These are phyloP conservation scores for Cornus kousa DNA, from an alignment of 148 eudicot genomes.

Conservation along the genomic window DNA sequence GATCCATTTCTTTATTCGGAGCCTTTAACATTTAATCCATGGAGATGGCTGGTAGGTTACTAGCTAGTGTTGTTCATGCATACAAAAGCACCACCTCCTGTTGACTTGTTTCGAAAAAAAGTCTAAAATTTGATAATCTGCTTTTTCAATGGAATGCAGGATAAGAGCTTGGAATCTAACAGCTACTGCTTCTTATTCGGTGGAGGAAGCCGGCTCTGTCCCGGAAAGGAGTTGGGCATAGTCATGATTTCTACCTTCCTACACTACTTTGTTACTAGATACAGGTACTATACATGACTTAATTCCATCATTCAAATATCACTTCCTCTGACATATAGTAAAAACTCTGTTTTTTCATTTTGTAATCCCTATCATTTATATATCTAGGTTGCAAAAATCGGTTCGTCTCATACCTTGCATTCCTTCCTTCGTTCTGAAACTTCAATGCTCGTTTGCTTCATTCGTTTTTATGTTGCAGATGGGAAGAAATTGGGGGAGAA, in stretches of 20 bases:
- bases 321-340: background rate
- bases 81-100: background rate
- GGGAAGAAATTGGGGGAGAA: conserved; percentile 45
- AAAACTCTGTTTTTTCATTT: too few species aligned
- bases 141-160: conserved; percentile 32
- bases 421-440: too few species aligned
- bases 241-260: conserved; percentile 64
- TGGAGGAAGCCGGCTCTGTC: conserved; percentile 72
- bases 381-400: too few species aligned
- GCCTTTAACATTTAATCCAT: conserved; percentile 73
- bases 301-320: background rate
- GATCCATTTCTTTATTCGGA: conserved; percentile 73
- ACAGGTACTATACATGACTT: conserved; percentile 38
- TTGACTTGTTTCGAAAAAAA: background rate
- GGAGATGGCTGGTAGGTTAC: conserved; percentile 87
- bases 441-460: too few species aligned
- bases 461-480: conserved; percentile 18
- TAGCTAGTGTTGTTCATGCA: background rate
- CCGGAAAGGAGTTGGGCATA: conserved; percentile 76
- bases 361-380: too few species aligned
- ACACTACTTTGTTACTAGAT: conserved; percentile 78
- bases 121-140: background rate
- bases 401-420: too few species aligned
- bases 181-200: conserved; percentile 64
- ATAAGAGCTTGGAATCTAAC: conserved; percentile 55